phyloP scores from a whole-genome alignment of 805 yeast genomes.

The Lipomyces sp. region DNA sequence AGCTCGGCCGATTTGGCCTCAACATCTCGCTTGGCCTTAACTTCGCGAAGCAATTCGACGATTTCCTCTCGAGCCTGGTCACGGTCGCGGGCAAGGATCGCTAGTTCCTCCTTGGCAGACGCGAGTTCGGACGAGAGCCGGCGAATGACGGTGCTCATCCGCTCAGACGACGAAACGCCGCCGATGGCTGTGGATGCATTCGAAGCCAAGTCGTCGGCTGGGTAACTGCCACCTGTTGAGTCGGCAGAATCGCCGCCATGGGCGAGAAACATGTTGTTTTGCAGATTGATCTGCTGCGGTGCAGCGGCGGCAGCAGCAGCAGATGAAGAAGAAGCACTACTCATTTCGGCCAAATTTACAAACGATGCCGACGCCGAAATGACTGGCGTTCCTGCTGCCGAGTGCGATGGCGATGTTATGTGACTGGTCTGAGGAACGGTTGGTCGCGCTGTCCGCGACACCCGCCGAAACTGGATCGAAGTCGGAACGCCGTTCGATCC shows the following conservation, averaged over 20 bases:
- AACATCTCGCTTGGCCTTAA: slow-evolving; percentile 24
- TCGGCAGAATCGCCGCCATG: slow-evolving; percentile 5
- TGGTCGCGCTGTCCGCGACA: slow-evolving; percentile 12
- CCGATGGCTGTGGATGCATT: slow-evolving; percentile 37
- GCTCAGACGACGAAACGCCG: slow-evolving; percentile 63
- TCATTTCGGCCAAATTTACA: slow-evolving; percentile 28
- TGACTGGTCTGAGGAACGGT: slow-evolving; percentile 1
- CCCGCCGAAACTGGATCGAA: slow-evolving; percentile 28
- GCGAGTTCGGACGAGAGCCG: slow-evolving; percentile 78
- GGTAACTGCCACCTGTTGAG: slow-evolving; percentile 10
- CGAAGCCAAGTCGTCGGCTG: slow-evolving; percentile 25
- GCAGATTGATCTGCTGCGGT: slow-evolving; percentile 22
- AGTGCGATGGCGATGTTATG: slow-evolving; percentile 4
- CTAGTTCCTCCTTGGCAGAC: slow-evolving; percentile 66
- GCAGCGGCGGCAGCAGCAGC: not conserved
- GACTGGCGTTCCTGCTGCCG: slow-evolving; percentile 8
- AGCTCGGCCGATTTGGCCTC: slow-evolving; percentile 57
- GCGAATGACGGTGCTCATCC: slow-evolving; percentile 76
- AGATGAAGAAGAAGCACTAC: too few relatives aligned
- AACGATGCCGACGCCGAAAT: slow-evolving; percentile 26
- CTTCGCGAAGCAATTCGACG: slow-evolving; percentile 54
- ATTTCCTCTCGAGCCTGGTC: slow-evolving; percentile 72
- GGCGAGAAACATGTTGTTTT: slow-evolving; percentile 12
- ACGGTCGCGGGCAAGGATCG: slow-evolving; percentile 59
- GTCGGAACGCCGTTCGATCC: slow-evolving; percentile 20